phyloP scores from a whole-genome alignment of 306 rosid species.

The Lathyrus oleraceus region DNA sequence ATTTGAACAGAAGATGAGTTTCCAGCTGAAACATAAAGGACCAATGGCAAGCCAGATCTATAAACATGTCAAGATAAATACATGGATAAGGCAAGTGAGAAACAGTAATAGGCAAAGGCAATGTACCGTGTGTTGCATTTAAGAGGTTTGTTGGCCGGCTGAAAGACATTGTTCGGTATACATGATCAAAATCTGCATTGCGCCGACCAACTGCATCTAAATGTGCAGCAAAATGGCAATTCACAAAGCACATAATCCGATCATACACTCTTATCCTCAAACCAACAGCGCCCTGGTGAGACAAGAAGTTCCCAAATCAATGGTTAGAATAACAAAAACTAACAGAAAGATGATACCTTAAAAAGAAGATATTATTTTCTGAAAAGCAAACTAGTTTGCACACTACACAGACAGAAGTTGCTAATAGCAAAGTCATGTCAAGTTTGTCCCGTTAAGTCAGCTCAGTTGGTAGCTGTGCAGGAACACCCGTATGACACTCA shows the following conservation, averaged over 20 bases:
- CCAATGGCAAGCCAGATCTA: conserved; percentile 75
- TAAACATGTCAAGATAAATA: conserved; percentile 60
- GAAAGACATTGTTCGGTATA: conserved; percentile 85
- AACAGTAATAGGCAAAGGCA: conserved; percentile 51
- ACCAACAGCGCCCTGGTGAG: conserved; percentile 98
- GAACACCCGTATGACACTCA: too few relatives aligned
- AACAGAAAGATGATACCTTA: conserved; percentile 1
- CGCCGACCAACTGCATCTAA: conserved; percentile 92
- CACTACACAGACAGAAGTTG: background rate
- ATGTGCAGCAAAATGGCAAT: conserved; percentile 99
- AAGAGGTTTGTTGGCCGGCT: conserved; percentile 59
- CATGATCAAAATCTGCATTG: conserved; percentile 91
- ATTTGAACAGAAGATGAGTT: conserved; percentile 67
- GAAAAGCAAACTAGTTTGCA: conserved; percentile 28
- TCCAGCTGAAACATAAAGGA: conserved; percentile 83
- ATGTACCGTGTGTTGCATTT: conserved; percentile 69
- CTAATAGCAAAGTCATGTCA: too few relatives aligned
- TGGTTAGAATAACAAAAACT: conserved; percentile 27
- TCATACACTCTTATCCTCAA: conserved; percentile 87
- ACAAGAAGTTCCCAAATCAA: conserved; percentile 45
- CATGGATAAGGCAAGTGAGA: conserved; percentile 53
- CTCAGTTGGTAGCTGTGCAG: too few relatives aligned
- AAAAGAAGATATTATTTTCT: conserved; percentile 2
- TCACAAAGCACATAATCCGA: conserved; percentile 81
- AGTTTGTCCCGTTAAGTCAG: too few relatives aligned